Base-by-base conservation (phyloP, 1,284 basidiomycete genomes). In the Apiotrichum gamsii region DNA sequence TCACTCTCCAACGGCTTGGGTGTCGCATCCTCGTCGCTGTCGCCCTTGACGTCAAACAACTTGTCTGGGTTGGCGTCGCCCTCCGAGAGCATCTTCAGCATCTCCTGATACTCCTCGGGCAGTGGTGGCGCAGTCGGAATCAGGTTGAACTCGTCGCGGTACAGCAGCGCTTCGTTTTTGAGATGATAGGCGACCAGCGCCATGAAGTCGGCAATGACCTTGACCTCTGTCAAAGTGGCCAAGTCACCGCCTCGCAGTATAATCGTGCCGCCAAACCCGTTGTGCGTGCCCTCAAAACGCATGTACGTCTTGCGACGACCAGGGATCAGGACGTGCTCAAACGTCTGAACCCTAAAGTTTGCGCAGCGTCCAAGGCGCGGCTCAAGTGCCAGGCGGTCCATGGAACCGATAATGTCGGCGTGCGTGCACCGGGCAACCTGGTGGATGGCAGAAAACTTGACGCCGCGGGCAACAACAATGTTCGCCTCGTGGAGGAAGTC, bases 281-380 rank as follows among this genome's bases (percentile, higher is more conserved):
- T 81, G 61, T 82, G 85, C 61, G 90, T 94, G 0, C 94, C 95
- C 69, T 95, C 90, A 63, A 99, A 96, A 2, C 94, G 84, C 88
- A 98, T 93, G 64, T 91, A 87, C 1, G 91, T 90, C 76, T 98
- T 98, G 46, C 94, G 79, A 32, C 81, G 80, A 14, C 88, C 90
- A 8, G 93, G 90, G 31, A 96, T 94, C 28, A 90, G 75, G 5
- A 82, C 80, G 69, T 97, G 90, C 60, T 96, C 90, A 69, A 88
- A 97, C 0, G 94, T 96, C 70, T 97, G 90, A 18, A 97, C 81
- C 35, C 82, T 79, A 67, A 93, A 94, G 23, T 82, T 80, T n/a
- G 81, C 76, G 64, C 93, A 97, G 57, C 94, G 84, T 1, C 95
- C 95, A 21, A 98, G 75, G 39, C 83, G 82, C 5, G 93, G 90